Evolutionary conservation across 345 rosid species (phyloP).

Genomic region (Rhodamnia rubescens): DNA sequence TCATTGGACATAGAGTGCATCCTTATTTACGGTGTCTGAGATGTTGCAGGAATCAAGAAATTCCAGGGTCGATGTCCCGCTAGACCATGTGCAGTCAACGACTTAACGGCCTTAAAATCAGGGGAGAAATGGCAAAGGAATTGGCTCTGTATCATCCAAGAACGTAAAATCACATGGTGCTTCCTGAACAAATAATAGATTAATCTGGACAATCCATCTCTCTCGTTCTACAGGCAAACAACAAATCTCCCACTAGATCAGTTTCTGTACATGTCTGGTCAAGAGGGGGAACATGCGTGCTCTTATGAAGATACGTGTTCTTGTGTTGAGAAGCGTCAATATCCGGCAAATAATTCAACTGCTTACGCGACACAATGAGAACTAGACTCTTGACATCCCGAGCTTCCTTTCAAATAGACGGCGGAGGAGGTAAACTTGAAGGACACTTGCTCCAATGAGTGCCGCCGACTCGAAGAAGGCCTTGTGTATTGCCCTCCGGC

Average conservation of each 20-base stretch:
- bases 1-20: not conserved
- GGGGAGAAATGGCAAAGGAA: not conserved
- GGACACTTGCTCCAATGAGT: constrained; percentile 41
- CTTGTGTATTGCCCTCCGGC: constrained; percentile 50
- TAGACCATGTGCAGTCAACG: not conserved
- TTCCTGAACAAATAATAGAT: not conserved
- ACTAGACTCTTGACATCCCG: constrained; percentile 53
- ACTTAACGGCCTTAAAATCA: not conserved
- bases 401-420: constrained; percentile 59
- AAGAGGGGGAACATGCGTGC: not conserved
- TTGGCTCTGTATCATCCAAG: not conserved
- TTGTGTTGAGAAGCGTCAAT: not conserved
- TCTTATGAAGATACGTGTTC: not conserved
- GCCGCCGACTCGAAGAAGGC: constrained; percentile 57
- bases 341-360: not conserved
- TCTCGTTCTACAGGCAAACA: not conserved
- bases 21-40: not conserved
- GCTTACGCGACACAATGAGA: not conserved
- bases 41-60: not conserved
- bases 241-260: not conserved
- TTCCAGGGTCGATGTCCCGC: not conserved
- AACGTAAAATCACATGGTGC: not conserved
- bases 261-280: not conserved
- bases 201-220: not conserved
- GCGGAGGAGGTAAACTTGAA: constrained; percentile 62